Percentiles rank a stretch among this genome's conserved stretches.
phyloP scores from a whole-genome alignment of 495 filamentous ascomycete genomes.

The Podospora australis region DNA sequence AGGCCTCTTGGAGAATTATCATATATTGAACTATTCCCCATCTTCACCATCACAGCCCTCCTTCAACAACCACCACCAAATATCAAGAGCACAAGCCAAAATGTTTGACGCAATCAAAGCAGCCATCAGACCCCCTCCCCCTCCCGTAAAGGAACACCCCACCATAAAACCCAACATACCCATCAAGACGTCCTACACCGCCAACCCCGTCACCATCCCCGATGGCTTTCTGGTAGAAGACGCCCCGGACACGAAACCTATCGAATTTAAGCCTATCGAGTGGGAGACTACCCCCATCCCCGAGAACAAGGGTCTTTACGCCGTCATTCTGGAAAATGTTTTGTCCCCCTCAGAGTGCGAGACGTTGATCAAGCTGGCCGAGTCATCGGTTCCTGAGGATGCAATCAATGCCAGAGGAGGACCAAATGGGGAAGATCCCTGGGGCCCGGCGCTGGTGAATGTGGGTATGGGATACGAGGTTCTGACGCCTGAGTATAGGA shows the following conservation, averaged over 20 bases:
- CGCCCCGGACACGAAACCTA: conserved; percentile 13
- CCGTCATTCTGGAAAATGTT: conserved; percentile 59
- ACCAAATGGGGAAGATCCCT: conserved; percentile 28
- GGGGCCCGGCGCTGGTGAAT: conserved; percentile 65
- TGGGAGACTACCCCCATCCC: conserved; percentile 46
- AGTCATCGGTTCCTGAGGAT: conserved; percentile 21
- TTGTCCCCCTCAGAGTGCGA: conserved; percentile 56
- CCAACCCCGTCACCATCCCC: conserved; percentile 26
- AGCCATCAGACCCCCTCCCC: background rate
- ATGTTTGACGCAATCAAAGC: background rate
- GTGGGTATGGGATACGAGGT: conserved; percentile 55
- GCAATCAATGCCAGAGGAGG: background rate
- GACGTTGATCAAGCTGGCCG: conserved; percentile 49
- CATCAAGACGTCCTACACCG: conserved; percentile 25
- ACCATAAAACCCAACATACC: conserved; percentile 7
- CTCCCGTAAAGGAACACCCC: background rate
- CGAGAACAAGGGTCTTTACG: conserved; percentile 50
- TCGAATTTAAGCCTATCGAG: conserved; percentile 40
- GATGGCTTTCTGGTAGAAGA: conserved; percentile 20
- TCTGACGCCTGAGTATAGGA: conserved; percentile 50
- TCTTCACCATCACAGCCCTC: background rate
- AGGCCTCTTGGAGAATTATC: no score
- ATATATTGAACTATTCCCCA: no score
- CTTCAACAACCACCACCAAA: background rate
- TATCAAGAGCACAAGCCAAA: background rate